These are phyloP conservation scores for Tuber umbilicatum DNA, from an alignment of 495 filamentous ascomycete species.

Conservation along the genomic window DNA sequence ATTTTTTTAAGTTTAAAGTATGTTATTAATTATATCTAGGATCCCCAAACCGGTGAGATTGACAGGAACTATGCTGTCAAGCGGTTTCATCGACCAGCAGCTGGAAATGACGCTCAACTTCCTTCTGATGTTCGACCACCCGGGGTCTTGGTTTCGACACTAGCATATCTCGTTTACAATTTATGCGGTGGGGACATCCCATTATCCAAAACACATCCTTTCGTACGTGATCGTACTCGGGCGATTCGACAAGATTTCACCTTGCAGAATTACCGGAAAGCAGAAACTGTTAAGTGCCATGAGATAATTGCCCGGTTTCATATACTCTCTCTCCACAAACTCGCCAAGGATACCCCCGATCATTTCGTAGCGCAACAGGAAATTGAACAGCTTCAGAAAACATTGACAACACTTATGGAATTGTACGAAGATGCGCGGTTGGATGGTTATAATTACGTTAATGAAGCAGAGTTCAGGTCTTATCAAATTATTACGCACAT, in stretches of 20 bases:
- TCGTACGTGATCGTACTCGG: conserved; percentile 88
- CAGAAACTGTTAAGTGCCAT: conserved; percentile 69
- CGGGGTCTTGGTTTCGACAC: conserved; percentile 61
- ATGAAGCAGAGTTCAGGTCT: conserved; percentile 84
- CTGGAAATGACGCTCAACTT: conserved; percentile 82
- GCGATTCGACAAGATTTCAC: conserved; percentile 92
- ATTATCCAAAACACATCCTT: conserved; percentile 68
- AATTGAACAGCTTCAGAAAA: conserved; percentile 82
- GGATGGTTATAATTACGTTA: conserved; percentile 45
- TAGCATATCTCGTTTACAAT: conserved; percentile 74
- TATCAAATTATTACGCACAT: conserved; percentile 84
- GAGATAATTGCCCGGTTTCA: conserved; percentile 90
- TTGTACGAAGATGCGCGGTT: conserved; percentile 63
- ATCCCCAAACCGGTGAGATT: conserved; percentile 32
- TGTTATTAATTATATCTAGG: conserved; percentile 30
- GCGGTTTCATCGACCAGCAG: conserved; percentile 79
- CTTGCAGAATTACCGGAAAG: conserved; percentile 53
- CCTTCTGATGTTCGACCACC: conserved; percentile 89
- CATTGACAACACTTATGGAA: conserved; percentile 77
- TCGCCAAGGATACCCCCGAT: conserved; percentile 59
- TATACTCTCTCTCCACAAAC: conserved; percentile 75
- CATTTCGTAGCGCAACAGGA: conserved; percentile 86
- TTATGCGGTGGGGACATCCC: conserved; percentile 59
- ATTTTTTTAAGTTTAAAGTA: conserved; percentile 8
- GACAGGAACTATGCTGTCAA: conserved; percentile 54